A percentile compares a stretch with the other conserved stretches of the same genome.
These are phyloP conservation scores for Fennellomyces sp. DNA, from an alignment of 371 early-diverging fungal genomes.

Conservation along the genomic window DNA sequence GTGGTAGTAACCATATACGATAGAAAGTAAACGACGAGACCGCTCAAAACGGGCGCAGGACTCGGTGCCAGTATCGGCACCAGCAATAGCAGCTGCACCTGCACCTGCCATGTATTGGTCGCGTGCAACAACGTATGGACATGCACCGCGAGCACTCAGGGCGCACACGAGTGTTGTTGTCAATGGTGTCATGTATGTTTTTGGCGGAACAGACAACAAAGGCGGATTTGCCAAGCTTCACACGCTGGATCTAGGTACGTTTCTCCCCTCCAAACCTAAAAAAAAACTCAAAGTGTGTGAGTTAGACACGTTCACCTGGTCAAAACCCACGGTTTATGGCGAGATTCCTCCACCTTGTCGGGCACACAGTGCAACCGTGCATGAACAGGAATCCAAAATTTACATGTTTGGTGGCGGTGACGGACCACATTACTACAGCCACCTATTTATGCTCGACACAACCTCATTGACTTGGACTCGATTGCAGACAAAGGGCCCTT, in stretches of 20 bases:
- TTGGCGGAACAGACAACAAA: slow-evolving; percentile 82
- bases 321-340: slow-evolving; percentile 66
- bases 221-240: slow-evolving; percentile 76
- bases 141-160: slow-evolving; percentile 67
- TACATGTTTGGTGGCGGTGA: slow-evolving; percentile 89
- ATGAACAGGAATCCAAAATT: slow-evolving; percentile 57
- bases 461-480: slow-evolving; percentile 64
- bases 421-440: slow-evolving; percentile 82
- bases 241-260: slow-evolving; percentile 75
- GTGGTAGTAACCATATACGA: background rate
- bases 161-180: slow-evolving; percentile 81
- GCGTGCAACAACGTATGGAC: slow-evolving; percentile 61
- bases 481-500: slow-evolving; percentile 50
- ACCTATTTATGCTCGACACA: slow-evolving; percentile 42
- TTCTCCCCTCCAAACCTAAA: background rate
- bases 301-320: slow-evolving; percentile 83
- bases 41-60: background rate
- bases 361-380: slow-evolving; percentile 79
- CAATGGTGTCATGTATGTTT: slow-evolving; percentile 77
- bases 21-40: background rate
- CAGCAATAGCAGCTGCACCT: slow-evolving; percentile 44
- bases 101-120: slow-evolving; percentile 91
- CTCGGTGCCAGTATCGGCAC: background rate
- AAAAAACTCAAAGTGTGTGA: background rate
- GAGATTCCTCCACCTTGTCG: slow-evolving; percentile 75